These are phyloP conservation scores for Globisporangium yorkense DNA, from an alignment of 352 stramenopile genomes.

Conservation along the genomic window DNA sequence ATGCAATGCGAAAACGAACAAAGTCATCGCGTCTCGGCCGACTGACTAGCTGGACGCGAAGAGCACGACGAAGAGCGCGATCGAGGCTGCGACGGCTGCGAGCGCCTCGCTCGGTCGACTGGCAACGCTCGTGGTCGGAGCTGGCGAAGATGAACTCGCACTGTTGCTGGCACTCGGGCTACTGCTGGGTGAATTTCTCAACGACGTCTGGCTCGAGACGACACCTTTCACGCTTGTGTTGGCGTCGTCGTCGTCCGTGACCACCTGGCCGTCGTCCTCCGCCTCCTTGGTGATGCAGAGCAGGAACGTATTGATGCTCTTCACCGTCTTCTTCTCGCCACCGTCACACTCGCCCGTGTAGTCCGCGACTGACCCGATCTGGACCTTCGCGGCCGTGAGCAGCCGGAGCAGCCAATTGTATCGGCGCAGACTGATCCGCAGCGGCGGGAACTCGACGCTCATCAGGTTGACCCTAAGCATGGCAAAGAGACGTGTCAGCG, in stretches of 20 bases:
- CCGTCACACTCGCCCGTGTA: neutral
- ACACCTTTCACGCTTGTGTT: neutral
- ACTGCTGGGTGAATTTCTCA: neutral
- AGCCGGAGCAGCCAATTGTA: conserved; percentile 1
- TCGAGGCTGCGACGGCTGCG: neutral
- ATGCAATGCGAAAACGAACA: neutral
- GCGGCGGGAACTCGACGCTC: neutral
- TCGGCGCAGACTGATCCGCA: neutral
- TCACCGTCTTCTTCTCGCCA: conserved; percentile 4
- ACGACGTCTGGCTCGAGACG: neutral
- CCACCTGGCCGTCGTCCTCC: conserved; percentile 1
- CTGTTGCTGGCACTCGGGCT: neutral
- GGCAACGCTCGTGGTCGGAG: neutral
- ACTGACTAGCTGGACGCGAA: neutral
- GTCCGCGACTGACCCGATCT: conserved; percentile 1
- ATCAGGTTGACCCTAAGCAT: conserved; percentile 4
- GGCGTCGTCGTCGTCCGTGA: neutral
- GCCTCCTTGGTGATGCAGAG: conserved; percentile 2
- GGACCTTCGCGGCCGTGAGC: conserved; percentile 2
- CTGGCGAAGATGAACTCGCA: neutral
- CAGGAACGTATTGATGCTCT: conserved; percentile 6
- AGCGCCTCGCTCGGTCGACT: neutral
- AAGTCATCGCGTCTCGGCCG: neutral
- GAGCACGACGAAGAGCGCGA: neutral
- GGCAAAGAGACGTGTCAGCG: neutral